Evolutionary conservation across 208 protist genomes (phyloP).

Genomic region (Naegleria gruberi): DNA sequence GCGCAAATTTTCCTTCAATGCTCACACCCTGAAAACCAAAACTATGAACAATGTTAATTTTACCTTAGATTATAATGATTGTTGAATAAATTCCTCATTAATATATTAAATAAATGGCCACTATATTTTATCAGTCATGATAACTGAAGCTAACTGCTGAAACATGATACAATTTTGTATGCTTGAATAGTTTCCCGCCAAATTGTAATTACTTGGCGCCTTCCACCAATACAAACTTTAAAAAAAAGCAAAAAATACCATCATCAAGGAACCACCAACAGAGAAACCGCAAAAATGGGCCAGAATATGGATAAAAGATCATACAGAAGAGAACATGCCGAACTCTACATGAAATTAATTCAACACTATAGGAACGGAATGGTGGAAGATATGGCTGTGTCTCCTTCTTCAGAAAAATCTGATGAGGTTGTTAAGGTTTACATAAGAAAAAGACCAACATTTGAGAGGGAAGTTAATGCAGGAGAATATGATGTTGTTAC

Average conservation of each 20-base stretch:
- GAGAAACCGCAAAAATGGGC: not conserved
- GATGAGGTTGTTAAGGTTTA: not conserved
- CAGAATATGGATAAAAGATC: not conserved
- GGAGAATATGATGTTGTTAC: not conserved
- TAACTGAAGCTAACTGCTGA: too few relatives aligned
- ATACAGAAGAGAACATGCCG: not conserved
- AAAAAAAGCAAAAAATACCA: not conserved
- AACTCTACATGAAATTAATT: not conserved
- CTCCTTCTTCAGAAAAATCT: not conserved
- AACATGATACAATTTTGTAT: too few relatives aligned
- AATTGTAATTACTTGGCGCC: too few relatives aligned
- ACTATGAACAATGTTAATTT: too few relatives aligned
- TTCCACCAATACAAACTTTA: not conserved
- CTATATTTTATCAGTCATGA: too few relatives aligned
- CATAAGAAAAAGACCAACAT: not conserved
- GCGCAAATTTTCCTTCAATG: too few relatives aligned
- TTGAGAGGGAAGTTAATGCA: not conserved
- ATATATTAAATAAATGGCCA: too few relatives aligned
- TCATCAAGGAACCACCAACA: not conserved
- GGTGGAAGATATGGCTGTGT: not conserved
- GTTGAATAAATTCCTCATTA: too few relatives aligned
- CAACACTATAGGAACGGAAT: not conserved
- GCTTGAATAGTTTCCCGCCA: too few relatives aligned
- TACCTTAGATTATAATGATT: too few relatives aligned
- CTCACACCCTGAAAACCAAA: too few relatives aligned